Evolutionary conservation across 2,329 filamentous ascomycete genomes (phyloP), one percentile per base, ranked within the genome.

Genomic region (Fulvia fulva): DNA sequence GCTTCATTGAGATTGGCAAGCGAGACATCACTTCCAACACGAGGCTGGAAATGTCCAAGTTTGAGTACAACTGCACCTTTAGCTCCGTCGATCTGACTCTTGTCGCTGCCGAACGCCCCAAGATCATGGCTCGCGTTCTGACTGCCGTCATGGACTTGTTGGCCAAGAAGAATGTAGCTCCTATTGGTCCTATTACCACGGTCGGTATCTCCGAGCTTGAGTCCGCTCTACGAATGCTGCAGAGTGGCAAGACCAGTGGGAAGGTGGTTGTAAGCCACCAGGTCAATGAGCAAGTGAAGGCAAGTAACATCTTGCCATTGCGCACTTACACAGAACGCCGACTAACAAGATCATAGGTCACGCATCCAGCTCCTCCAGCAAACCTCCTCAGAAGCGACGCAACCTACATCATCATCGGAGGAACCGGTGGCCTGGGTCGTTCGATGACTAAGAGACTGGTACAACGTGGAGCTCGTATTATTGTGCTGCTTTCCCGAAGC

Each of bases 1-100:
- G 61, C 2, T 61, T 75, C 65, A 45, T 67, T 1, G 68, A 70
- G 43, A 60, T 68, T 7, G 66, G 65, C 43, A 65, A 63, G 45
- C 19, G n/a, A 14, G 64, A 68, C 30, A 52, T 66, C 22, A 16
- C 45, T 7, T 47, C 28, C 12, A 56, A 53, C n/a, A 45, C n/a
- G 1, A 25, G 19, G 1, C 57, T 65, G 12, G 50, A 55, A 3
- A 60, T 66, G 56, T 4, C 22, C 1, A 21, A 34, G 5, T 65
- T 65, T 21, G 16, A 41, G 41, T 41, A 22, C 8, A 23, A 45
- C 7, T 23, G 12, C 41, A 28, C 52, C 22, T 55, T 55, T 43
- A 63, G 55, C 11, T 49, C 51, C 28, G 45, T 63, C 12, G 56
- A 63, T 45, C 28, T 63, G 9, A 41, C 19, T 34, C 43, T 50